Evolutionary conservation across 2,329 filamentous ascomycete species (phyloP), one percentile per base, ranked within the genome.

Genomic region (Colletotrichum endophyticum): DNA sequence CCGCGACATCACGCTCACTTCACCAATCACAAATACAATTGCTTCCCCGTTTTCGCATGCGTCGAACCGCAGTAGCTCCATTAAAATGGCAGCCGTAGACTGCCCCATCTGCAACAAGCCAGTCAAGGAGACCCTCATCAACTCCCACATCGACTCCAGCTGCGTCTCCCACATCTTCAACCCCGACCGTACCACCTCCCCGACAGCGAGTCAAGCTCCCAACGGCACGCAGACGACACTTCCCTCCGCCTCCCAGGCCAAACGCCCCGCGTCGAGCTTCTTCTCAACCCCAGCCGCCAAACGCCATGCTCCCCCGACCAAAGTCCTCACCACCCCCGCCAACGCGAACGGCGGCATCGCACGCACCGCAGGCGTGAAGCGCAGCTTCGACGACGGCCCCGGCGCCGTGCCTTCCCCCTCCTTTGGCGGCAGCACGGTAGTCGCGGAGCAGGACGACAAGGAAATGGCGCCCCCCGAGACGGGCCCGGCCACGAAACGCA

Each of bases 141-240:
- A 99, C 86, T 90, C 90, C 79, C 96, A 99, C 85, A 92, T 99
- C 82, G 97, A 99, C 86, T 96, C 95, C 34, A 91, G 91, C 78
- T 99, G 96, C 87, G 85, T 91, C 76, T 89, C 88, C 44, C 93
- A 93, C 82, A 84, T 97, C 78, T 87, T 94, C 82, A 91, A 93
- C 75, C 82, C 87, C 79, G 80, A 83, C 66, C 56, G 70, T 6
- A 78, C 72, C 66, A 72, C 72, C 56, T 78, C 82, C 32, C 82
- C 78, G 79, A 82, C 70, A 80, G 78, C 77, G 71, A 81, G 67
- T 80, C 83, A 68, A 39, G 44, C 44, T 22, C 44, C 75, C 56
- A 80, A 22, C 80, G 80, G 13, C 80, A 81, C 79, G 74, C 81
- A 81, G 63, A 82, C 84, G 64, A 79, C 80, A 16, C 44, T 81